Evolutionary conservation across 441 rosid species (phyloP).

Genomic region (Adansonia madagascariensis): DNA sequence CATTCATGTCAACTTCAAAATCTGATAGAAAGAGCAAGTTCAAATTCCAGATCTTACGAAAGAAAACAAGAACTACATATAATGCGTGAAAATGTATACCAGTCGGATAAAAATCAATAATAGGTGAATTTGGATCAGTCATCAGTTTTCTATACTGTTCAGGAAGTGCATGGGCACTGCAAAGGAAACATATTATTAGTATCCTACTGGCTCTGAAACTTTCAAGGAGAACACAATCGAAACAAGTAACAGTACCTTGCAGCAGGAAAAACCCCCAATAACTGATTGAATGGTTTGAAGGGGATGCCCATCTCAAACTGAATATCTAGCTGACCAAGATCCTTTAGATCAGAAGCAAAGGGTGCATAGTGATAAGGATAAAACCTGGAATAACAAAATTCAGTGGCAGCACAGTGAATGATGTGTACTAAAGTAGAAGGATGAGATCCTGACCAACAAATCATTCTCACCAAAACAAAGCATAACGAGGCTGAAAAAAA

Average conservation of each 20-base stretch:
- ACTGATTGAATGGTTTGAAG: constrained; percentile 91
- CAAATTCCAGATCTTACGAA: constrained; percentile 28
- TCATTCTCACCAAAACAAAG: constrained; percentile 11
- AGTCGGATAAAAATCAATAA: constrained; percentile 81
- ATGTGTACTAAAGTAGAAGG: not conserved
- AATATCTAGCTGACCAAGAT: constrained; percentile 70
- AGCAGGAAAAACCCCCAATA: constrained; percentile 92
- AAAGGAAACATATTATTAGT: constrained; percentile 35
- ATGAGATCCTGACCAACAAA: not conserved
- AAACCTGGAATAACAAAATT: constrained; percentile 60
- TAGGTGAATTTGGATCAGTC: constrained; percentile 88
- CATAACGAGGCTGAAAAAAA: not conserved
- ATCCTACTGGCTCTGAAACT: constrained; percentile 9
- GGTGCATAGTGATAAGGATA: constrained; percentile 98
- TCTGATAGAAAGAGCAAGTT: constrained; percentile 49
- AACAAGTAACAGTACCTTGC: constrained; percentile 63
- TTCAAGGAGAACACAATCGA: constrained; percentile 16
- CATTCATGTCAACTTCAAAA: constrained; percentile 94
- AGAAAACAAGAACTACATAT: constrained; percentile 21
- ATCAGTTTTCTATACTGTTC: constrained; percentile 72
- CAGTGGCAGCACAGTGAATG: not conserved
- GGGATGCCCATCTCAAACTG: constrained; percentile 80
- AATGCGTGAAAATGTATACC: constrained; percentile 49
- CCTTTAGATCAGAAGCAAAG: constrained; percentile 94
- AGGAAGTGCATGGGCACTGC: constrained; percentile 96